Evolutionary conservation across 768 basidiomycete genomes (phyloP).

Genomic region (Serendipita sp.): DNA sequence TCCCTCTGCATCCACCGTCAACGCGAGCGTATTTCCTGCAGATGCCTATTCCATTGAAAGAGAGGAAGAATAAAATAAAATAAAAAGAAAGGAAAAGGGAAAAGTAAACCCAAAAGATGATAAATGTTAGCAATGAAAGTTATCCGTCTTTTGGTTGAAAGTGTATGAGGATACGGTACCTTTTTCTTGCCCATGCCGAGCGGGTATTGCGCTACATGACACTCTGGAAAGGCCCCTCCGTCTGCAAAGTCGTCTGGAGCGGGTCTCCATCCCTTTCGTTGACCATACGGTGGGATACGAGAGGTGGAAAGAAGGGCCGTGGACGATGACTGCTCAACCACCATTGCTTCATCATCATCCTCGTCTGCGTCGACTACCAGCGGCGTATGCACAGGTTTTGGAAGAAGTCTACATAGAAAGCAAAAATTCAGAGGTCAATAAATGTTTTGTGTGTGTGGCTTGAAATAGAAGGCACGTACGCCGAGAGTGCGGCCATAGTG

Average conservation of each 20-base stretch:
- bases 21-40: slow-evolving; percentile 85
- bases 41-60: too few species aligned
- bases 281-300: slow-evolving; percentile 61
- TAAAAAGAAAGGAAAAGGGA: background rate
- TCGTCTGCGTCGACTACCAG: slow-evolving; percentile 46
- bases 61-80: too few species aligned
- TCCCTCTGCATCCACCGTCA: slow-evolving; percentile 93
- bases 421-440: too few species aligned
- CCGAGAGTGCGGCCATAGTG: slow-evolving; percentile 54
- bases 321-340: slow-evolving; percentile 18
- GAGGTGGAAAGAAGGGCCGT: slow-evolving; percentile 16
- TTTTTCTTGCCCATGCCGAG: slow-evolving; percentile 92
- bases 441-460: slow-evolving; percentile 10
- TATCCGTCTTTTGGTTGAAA: too few species aligned
- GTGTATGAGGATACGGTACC: too few species aligned
- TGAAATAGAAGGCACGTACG: slow-evolving; percentile 32
- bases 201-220: slow-evolving; percentile 94
- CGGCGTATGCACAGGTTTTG: slow-evolving; percentile 43
- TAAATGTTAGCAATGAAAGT: too few species aligned
- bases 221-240: slow-evolving; percentile 85
- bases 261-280: slow-evolving; percentile 72
- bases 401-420: slow-evolving; percentile 38
- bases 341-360: slow-evolving; percentile 49
- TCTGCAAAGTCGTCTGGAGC: slow-evolving; percentile 76
- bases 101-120: background rate